Evolutionary conservation across 2,329 filamentous ascomycete genomes (phyloP).

Genomic region (Lachnellula hyalina): DNA sequence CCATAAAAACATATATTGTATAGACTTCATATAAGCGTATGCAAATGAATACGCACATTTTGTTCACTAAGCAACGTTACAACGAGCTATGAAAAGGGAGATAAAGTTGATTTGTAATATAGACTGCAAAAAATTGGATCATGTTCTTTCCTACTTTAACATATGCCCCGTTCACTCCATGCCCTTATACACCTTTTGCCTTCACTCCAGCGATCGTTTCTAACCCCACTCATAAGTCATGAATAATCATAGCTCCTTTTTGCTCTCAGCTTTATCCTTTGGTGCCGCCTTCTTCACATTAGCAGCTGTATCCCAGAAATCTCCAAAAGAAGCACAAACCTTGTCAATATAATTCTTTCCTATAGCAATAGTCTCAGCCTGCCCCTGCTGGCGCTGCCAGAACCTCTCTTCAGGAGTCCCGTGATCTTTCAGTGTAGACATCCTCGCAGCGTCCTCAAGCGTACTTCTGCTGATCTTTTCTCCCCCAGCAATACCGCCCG

Average conservation of each 20-base stretch:
- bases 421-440: constrained; percentile 44
- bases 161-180: no score
- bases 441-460: constrained; percentile 59
- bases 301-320: neutral
- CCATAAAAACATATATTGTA: no score
- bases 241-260: constrained; percentile 5
- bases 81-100: no score
- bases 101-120: no score
- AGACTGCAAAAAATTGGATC: no score
- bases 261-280: neutral
- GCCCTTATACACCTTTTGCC: no score
- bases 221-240: neutral
- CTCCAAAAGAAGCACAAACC: constrained; percentile 21
- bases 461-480: constrained; percentile 60
- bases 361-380: constrained; percentile 52
- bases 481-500: constrained; percentile 43
- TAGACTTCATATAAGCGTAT: no score
- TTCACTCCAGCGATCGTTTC: no score
- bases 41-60: no score
- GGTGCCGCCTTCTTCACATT: neutral
- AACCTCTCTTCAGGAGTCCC: constrained; percentile 53
- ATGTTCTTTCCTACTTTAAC: no score
- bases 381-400: constrained; percentile 56
- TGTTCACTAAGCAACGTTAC: no score
- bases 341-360: constrained; percentile 51